Base-by-base conservation (phyloP, 1,284 basidiomycete genomes). In the Ceraceosorus guamensis region DNA sequence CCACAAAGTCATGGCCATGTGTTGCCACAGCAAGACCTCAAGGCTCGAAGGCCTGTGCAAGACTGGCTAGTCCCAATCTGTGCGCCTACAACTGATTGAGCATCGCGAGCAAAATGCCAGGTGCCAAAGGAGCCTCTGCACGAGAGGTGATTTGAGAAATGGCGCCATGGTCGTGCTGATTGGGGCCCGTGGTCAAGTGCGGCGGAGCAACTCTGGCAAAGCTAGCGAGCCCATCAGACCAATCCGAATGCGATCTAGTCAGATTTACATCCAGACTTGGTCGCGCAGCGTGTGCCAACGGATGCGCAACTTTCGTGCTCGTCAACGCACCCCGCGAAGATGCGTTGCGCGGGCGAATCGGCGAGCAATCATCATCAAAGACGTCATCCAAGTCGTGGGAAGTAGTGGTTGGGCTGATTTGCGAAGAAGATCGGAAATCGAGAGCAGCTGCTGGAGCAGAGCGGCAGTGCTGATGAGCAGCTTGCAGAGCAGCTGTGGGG, bases 401-500 rank as follows among this genome's bases (percentile, higher is more conserved):
- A 24, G 24, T 8, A 16, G 32, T 51, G 34, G 14, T 18, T 39
- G 5, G 37, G 34, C 7, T 34, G 44, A 14, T 6, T 8, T 16
- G 50, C 35, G 18, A 31, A 11, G 18, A 10, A 30, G 24, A 6
- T n/a, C 10, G 49, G 16, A 45, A 47, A 24, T 35, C 11, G 30
- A 48, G 45, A 14, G 49, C 56, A 5, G 53, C 62, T 24, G 63
- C 61, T 31, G 67, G 67, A 6, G 67, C 66, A 11, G 67, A 69
- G 48, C 58, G 67, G 33, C 65, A 65, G 39, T 66, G 59, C 45
- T 67, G 66, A 10, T 64, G 53, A n/a, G 55, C 53, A 1, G 35
- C 45, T 2, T 56, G 56, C 7, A 61, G 53, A 48, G 59, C 55
- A 11, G 59, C 47, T 32, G 58, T 50, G 39, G 56, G 57, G 5